Evolutionary conservation across 345 rosid species (phyloP).

Genomic region (Carallia pectinifolia): DNA sequence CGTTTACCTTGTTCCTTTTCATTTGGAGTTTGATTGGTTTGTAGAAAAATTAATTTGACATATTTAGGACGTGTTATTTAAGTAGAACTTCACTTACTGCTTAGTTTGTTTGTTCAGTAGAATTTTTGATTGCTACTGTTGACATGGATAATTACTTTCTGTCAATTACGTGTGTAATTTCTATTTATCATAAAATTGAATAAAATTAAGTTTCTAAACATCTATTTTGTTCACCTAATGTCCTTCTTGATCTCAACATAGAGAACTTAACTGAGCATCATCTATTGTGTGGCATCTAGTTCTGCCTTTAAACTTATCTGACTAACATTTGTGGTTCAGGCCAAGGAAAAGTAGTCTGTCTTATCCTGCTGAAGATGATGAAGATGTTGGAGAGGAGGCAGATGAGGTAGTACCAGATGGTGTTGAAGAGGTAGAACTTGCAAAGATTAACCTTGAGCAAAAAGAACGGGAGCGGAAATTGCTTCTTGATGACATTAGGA

Average conservation of each 20-base stretch:
- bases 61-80: not conserved
- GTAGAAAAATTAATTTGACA: not conserved
- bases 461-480: conserved; percentile 71
- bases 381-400: conserved; percentile 96
- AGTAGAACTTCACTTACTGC: not conserved
- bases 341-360: conserved; percentile 89
- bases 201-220: not conserved
- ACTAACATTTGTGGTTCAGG: conserved; percentile 44
- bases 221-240: conserved; percentile 16
- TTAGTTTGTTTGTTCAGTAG: not conserved
- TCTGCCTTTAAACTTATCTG: conserved; percentile 11
- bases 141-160: not conserved
- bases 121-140: not conserved
- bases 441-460: conserved; percentile 77
- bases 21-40: not conserved
- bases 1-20: not conserved
- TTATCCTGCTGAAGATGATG: conserved; percentile 87
- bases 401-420: conserved; percentile 97
- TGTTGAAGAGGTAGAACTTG: conserved; percentile 95
- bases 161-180: not conserved
- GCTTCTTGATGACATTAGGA: conserved; percentile 77
- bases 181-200: conserved; percentile 6
- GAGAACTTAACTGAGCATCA: too few relatives aligned
- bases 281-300: not conserved
- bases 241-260: conserved; percentile 7